Conservation (phyloP, 176 grass and related monocot species). For the Urochloa ruziziensis region DNA sequence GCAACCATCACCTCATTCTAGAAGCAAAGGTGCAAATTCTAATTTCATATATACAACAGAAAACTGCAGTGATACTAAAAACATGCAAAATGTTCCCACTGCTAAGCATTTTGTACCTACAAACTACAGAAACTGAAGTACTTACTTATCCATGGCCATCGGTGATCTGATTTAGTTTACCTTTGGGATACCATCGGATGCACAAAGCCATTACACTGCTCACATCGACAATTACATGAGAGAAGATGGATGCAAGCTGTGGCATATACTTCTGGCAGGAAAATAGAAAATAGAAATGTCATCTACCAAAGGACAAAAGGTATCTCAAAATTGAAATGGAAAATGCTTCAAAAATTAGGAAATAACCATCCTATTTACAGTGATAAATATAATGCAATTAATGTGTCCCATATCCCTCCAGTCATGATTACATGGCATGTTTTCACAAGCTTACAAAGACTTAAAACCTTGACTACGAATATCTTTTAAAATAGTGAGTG, state of each 20-base stretch:
- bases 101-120: neutral
- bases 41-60: neutral
- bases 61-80: neutral
- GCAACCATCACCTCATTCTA: neutral
- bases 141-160: neutral
- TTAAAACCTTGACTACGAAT: neutral
- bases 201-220: slow-evolving; percentile 93
- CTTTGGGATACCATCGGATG: slow-evolving; percentile 83
- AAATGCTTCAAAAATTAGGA: neutral
- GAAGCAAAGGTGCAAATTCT: neutral
- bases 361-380: neutral
- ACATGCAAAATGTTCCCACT: neutral
- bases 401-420: neutral
- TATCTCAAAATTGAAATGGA: slow-evolving; percentile 2
- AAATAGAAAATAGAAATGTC: slow-evolving; percentile 25
- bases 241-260: slow-evolving; percentile 63
- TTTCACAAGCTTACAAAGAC: neutral
- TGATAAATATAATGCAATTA: neutral
- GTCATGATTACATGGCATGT: neutral
- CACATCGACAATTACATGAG: slow-evolving; percentile 80
- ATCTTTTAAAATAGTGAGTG: neutral
- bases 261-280: slow-evolving; percentile 87
- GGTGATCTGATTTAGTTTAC: slow-evolving; percentile 26
- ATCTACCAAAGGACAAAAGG: slow-evolving; percentile 25
- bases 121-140: neutral